phyloP scores from a whole-genome alignment of 768 basidiomycete species.

The Suillus occidentalis region DNA sequence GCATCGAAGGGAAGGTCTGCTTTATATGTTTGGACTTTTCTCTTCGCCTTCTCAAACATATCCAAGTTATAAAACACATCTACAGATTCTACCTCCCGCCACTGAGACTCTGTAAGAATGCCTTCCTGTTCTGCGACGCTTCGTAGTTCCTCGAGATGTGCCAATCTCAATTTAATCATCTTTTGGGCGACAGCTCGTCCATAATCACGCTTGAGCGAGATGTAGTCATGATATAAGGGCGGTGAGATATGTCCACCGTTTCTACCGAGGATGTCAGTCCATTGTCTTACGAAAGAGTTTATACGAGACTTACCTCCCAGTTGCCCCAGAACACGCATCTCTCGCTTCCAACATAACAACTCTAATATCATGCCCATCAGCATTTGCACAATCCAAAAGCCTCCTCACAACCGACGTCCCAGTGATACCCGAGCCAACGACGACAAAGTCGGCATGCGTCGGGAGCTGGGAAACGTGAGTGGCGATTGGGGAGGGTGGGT shows the following conservation, averaged over 20 bases:
- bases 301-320: constrained; percentile 53
- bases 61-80: constrained; percentile 52
- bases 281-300: neutral
- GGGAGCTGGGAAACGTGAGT: constrained; percentile 32
- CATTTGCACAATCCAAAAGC: constrained; percentile 40
- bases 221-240: constrained; percentile 58
- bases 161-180: constrained; percentile 60
- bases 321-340: constrained; percentile 73
- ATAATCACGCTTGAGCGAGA: constrained; percentile 41
- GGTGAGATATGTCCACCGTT: constrained; percentile 74
- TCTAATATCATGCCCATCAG: constrained; percentile 30
- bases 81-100: constrained; percentile 54
- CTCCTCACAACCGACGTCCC: constrained; percentile 61
- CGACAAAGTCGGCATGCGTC: constrained; percentile 58
- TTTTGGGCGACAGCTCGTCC: constrained; percentile 48
- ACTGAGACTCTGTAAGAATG: constrained; percentile 53
- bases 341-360: constrained; percentile 83
- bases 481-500: constrained; percentile 51
- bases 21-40: constrained; percentile 43
- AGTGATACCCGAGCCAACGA: constrained; percentile 80
- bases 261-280: constrained; percentile 30
- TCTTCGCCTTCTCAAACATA: constrained; percentile 43
- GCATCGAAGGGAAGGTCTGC: constrained; percentile 53
- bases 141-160: constrained; percentile 52
- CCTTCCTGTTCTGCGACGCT: constrained; percentile 53